Percentiles rank a stretch among this genome's conserved stretches.
phyloP scores from a whole-genome alignment of 176 grass and related monocot genomes.

The Carex kokanica region DNA sequence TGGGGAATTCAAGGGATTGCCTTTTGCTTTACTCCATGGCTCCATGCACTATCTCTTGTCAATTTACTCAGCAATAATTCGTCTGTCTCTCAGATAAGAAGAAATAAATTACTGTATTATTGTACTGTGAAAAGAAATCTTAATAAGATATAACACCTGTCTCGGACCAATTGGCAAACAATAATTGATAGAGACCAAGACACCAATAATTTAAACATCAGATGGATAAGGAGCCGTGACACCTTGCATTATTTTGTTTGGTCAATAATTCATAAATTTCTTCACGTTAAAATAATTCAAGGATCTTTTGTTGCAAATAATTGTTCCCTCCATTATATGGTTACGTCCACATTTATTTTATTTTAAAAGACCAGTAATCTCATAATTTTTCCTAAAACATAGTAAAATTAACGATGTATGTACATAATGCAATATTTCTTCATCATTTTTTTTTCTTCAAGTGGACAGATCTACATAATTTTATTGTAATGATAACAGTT shows the following conservation, averaged over 20 bases:
- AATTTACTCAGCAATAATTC: not conserved
- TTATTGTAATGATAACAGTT: not conserved
- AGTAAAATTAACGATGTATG: not conserved
- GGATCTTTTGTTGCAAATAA: not conserved
- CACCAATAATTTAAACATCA: not conserved
- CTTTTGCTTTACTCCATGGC: not conserved
- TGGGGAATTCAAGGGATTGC: not conserved
- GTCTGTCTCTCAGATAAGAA: not conserved
- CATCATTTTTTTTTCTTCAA: not conserved
- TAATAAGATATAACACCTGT: not conserved
- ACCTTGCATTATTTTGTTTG: not conserved
- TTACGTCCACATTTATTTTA: not conserved
- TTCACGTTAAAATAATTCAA: too few species aligned
- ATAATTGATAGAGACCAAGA: not conserved
- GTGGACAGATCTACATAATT: not conserved
- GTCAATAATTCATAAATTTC: not conserved
- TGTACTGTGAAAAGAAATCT: not conserved
- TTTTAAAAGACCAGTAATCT: not conserved
- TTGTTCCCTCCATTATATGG: not conserved
- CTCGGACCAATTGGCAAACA: not conserved
- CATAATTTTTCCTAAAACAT: not conserved
- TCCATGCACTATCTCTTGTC: not conserved
- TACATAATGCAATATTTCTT: not conserved
- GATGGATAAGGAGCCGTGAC: not conserved
- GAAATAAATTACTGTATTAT: not conserved